These are phyloP conservation scores for Erysimum cheiri DNA, from an alignment of 441 rosid genomes.

Conservation along the genomic window DNA sequence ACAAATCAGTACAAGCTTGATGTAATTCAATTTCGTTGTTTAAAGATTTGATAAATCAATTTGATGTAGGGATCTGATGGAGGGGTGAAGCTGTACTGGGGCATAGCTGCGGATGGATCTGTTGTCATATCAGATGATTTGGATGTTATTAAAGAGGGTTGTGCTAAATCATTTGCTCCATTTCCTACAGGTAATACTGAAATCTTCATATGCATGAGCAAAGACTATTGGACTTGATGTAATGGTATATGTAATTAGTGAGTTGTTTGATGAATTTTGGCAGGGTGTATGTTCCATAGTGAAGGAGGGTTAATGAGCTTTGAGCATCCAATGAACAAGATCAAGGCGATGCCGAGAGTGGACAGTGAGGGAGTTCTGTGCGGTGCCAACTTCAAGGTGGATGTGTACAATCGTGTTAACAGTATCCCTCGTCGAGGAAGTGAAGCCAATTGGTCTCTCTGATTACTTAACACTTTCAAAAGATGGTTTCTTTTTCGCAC, in stretches of 20 bases:
- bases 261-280: slow-evolving; percentile 2
- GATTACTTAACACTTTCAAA: slow-evolving; percentile 15
- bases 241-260: neutral
- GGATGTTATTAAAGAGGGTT: slow-evolving; percentile 78
- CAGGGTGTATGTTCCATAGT: slow-evolving; percentile 93
- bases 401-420: slow-evolving; percentile 58
- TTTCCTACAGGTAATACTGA: slow-evolving; percentile 64
- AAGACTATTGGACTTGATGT: neutral
- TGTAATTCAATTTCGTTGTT: neutral
- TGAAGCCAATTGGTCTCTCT: slow-evolving; percentile 84
- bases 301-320: slow-evolving; percentile 87
- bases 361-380: slow-evolving; percentile 89
- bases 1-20: neutral
- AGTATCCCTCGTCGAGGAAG: slow-evolving; percentile 87
- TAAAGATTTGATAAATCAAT: neutral
- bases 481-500: neutral
- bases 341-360: slow-evolving; percentile 87
- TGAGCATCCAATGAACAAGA: slow-evolving; percentile 77
- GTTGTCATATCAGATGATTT: slow-evolving; percentile 72
- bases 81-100: slow-evolving; percentile 78
- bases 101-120: slow-evolving; percentile 83
- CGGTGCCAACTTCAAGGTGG: slow-evolving; percentile 85
- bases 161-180: slow-evolving; percentile 91
- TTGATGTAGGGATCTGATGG: slow-evolving; percentile 67
- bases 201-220: neutral